These are phyloP conservation scores for Perkinsus olseni DNA, from an alignment of 169 alveolate species.

Conservation along the genomic window DNA sequence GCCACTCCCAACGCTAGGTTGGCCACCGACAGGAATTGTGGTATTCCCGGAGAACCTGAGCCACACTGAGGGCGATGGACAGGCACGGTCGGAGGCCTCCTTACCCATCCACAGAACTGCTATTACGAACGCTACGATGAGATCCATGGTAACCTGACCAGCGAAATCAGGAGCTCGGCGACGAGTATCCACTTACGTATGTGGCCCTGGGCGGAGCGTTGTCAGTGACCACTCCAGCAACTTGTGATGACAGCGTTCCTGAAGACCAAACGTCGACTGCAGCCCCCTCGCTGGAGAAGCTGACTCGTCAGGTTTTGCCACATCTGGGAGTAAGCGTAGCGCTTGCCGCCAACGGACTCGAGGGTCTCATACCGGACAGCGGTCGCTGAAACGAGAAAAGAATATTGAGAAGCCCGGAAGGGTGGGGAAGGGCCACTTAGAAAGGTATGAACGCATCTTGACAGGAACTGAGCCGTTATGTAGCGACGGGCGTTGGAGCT, in stretches of 20 bases:
- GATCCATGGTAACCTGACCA: neutral
- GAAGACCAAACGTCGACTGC: neutral
- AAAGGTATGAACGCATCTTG: neutral
- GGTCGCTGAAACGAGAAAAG: neutral
- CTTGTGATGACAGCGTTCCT: neutral
- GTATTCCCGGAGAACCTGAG: neutral
- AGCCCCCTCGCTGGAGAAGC: neutral
- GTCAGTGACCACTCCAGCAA: neutral
- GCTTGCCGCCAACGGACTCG: neutral
- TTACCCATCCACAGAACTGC: neutral
- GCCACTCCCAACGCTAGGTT: neutral
- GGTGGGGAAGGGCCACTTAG: neutral
- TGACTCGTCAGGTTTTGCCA: neutral
- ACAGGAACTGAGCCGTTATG: neutral
- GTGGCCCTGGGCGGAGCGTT: neutral
- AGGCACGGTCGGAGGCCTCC: neutral
- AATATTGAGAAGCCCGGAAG: too few relatives aligned
- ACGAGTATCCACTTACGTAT: neutral
- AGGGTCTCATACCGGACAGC: neutral
- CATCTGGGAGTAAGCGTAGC: neutral
- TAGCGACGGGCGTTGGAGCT: neutral
- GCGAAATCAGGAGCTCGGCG: too few relatives aligned
- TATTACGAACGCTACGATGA: neutral
- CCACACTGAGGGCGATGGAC: too few relatives aligned
- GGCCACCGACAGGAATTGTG: neutral